A percentile compares a stretch with the other conserved stretches of the same genome.
Evolutionary conservation across 441 rosid species (phyloP).

Genomic region (Aquilaria agallochum): DNA sequence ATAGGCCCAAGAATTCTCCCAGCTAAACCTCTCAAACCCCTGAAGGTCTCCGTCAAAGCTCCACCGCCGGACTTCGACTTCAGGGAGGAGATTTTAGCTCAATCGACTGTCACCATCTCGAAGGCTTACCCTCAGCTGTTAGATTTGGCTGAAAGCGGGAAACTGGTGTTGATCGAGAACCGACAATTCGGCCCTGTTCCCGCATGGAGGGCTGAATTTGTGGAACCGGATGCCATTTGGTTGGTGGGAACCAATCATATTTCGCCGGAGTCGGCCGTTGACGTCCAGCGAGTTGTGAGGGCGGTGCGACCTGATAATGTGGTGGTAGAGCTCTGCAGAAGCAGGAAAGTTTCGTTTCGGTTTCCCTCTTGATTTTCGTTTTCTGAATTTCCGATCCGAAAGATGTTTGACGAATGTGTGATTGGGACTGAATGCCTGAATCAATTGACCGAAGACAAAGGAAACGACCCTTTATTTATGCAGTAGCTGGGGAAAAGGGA

Average conservation of each 20-base stretch:
- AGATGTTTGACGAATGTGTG: too few relatives aligned
- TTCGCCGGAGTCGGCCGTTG: constrained; percentile 51
- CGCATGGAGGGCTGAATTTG: constrained; percentile 69
- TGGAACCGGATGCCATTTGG: constrained; percentile 82
- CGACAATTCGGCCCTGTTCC: constrained; percentile 67
- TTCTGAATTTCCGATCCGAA: too few relatives aligned
- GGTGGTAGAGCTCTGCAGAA: constrained; percentile 88
- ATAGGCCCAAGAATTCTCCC: constrained; percentile 18
- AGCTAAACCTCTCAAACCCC: constrained; percentile 29
- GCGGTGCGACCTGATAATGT: constrained; percentile 69
- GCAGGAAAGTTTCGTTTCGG: constrained; percentile 51
- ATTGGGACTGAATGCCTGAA: too few relatives aligned
- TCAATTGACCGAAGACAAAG: too few relatives aligned
- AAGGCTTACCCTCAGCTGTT: constrained; percentile 46
- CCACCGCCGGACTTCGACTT: constrained; percentile 78
- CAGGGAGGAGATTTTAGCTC: constrained; percentile 42
- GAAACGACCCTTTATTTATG: too few relatives aligned
- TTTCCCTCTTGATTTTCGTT: not conserved
- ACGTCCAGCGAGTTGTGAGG: constrained; percentile 66
- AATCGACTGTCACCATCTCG: constrained; percentile 51
- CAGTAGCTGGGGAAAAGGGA: too few relatives aligned
- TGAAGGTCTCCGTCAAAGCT: constrained; percentile 47
- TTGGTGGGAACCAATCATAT: constrained; percentile 70
- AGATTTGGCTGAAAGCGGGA: constrained; percentile 63
- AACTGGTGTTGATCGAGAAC: constrained; percentile 53